phyloP scores from a whole-genome alignment of 2,329 filamentous ascomycete species.

The Sporothrix dimorphospora region DNA sequence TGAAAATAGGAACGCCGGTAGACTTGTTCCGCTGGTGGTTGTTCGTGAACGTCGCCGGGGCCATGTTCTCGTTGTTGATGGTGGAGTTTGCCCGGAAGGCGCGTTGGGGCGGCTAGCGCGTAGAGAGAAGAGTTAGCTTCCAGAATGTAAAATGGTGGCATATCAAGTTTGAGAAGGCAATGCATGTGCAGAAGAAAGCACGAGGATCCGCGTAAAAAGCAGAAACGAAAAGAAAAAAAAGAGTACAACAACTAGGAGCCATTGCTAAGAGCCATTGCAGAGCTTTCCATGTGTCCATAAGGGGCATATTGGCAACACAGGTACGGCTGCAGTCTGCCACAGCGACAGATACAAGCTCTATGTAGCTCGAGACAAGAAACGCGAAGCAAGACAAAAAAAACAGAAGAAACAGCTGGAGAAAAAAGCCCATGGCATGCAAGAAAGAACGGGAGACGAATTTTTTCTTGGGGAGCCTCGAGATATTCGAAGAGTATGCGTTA shows the following conservation, averaged over 20 bases:
- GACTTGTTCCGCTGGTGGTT: slow-evolving; percentile 81
- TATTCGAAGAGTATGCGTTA: background rate
- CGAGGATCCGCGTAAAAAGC: background rate
- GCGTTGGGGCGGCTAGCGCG: slow-evolving; percentile 66
- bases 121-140: slow-evolving; percentile 23
- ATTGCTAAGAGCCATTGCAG: background rate
- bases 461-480: background rate
- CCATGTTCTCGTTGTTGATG: slow-evolving; percentile 72
- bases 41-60: slow-evolving; percentile 61
- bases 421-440: background rate
- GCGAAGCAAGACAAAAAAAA: background rate
- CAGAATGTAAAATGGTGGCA: background rate
- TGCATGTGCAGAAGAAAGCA: too few species aligned
- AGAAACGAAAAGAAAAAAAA: background rate
- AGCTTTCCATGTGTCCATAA: background rate
- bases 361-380: background rate
- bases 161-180: background rate
- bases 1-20: slow-evolving; percentile 60
- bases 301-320: background rate
- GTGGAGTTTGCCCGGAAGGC: slow-evolving; percentile 55
- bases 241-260: background rate
- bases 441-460: background rate
- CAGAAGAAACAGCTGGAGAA: background rate
- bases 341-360: background rate
- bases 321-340: background rate